A percentile compares a stretch with the other conserved stretches of the same genome.
phyloP scores from a whole-genome alignment of 345 rosid genomes.

The Syzygium aromaticum region DNA sequence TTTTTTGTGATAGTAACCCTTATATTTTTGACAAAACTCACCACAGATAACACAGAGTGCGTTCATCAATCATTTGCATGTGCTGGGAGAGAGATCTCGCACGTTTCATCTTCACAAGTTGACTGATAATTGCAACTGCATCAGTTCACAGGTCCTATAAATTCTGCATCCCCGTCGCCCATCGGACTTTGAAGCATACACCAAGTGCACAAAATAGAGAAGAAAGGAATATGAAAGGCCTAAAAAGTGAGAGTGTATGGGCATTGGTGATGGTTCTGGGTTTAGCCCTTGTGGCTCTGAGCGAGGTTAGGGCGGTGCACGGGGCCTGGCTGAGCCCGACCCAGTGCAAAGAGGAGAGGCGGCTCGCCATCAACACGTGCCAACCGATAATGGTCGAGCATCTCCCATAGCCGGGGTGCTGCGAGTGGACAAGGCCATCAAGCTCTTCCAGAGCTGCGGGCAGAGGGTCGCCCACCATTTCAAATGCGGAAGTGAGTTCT shows the following conservation, averaged over 20 bases:
- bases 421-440: slow-evolving; percentile 10
- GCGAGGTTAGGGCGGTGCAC: neutral
- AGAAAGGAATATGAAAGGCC: neutral
- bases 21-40: neutral
- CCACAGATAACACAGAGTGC: neutral
- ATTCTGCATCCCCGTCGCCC: neutral
- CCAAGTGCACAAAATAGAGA: neutral
- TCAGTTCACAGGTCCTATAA: neutral
- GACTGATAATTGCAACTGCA: neutral
- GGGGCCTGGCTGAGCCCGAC: slow-evolving; percentile 1
- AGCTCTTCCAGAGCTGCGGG: neutral
- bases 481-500: neutral
- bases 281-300: neutral
- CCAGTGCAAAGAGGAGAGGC: slow-evolving; percentile 8
- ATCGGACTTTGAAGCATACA: neutral
- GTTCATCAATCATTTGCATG: neutral
- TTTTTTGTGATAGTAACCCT: too few relatives aligned
- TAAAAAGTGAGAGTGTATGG: neutral
- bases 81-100: neutral
- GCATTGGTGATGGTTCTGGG: neutral
- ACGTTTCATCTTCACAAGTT: neutral
- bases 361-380: neutral
- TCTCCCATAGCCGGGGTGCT: slow-evolving; percentile 24
- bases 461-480: neutral
- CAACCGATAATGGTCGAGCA: slow-evolving; percentile 8